Percentiles rank a stretch among this genome's conserved stretches.
phyloP scores from a whole-genome alignment of 768 basidiomycete genomes.

The Boletus subcaerulescens region DNA sequence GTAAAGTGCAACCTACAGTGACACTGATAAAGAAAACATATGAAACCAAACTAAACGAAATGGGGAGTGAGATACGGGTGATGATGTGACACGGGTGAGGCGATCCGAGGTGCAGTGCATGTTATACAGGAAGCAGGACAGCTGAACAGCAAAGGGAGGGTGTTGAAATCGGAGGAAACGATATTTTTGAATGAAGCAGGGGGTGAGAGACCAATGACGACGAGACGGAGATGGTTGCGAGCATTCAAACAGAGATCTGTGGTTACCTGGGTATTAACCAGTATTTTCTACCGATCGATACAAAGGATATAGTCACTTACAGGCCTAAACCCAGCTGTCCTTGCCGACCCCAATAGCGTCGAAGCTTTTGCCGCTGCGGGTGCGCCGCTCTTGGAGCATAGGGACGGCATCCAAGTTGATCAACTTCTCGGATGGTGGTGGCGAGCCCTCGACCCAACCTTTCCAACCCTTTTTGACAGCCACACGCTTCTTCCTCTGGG shows the following conservation, averaged over 20 bases:
- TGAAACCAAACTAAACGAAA: conserved; percentile 17
- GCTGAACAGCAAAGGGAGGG: conserved; percentile 14
- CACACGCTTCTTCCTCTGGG: conserved; percentile 59
- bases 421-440: conserved; percentile 73
- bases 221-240: background rate
- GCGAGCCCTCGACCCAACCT: conserved; percentile 87
- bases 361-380: conserved; percentile 83
- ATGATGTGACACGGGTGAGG: conserved; percentile 7
- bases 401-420: conserved; percentile 78
- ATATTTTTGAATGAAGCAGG: conserved; percentile 11
- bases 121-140: conserved; percentile 25
- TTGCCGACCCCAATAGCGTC: conserved; percentile 78
- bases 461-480: conserved; percentile 82
- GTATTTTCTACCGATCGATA: conserved; percentile 51
- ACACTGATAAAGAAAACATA: conserved; percentile 28
- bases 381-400: conserved; percentile 68
- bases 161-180: conserved; percentile 5
- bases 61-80: conserved; percentile 20
- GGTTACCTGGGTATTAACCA: conserved; percentile 22
- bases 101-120: conserved; percentile 20
- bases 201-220: background rate
- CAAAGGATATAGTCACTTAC: conserved; percentile 38
- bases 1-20: conserved; percentile 24
- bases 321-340: conserved; percentile 66
- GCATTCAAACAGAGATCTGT: conserved; percentile 3